Evolutionary conservation across 441 rosid species (phyloP), one percentile per base, ranked within the genome.

Genomic region (Populus hybrid): DNA sequence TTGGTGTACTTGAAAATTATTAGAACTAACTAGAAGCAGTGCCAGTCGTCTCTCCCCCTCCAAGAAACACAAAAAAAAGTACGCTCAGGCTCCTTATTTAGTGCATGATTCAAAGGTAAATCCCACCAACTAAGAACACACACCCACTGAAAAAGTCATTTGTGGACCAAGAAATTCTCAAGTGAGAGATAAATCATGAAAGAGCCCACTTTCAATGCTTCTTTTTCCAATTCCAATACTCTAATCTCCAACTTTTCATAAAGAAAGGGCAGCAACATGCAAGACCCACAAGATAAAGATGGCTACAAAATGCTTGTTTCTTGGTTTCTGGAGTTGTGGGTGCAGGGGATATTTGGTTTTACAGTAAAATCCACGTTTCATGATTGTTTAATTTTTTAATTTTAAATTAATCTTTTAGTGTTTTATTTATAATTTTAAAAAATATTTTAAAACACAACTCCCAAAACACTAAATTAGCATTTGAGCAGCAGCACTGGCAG

Each of bases 221-320:
- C 87, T 84, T 87, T 85, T 74, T 71, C 87, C 79, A 85, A 87
- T 87, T 85, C 87, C 91, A 84, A 87, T 38, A 78, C 87, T 78
- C 77, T 72, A 74, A 74, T 71, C 82, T 80, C 24, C 80, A 2
- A 4, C 87, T 84, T 81, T 85, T 79, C 81, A 77, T 84, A 88
- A 88, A 87, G 86, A 83, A 67, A 77, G 70, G 73, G 31, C 28
- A 14, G 28, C 65, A 40, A 38, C 3, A 35, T 6, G 10, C 10
- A 4, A 59, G 74, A 7, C 74, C 77, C 73, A 29, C 72, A 24
- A 9, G 20, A 3, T 3, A 10, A 4, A 29, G 9, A 31, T 23
- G 33, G 77, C 74, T 82, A 77, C 74, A 71, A 76, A 61, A 29
- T 69, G 67, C 35, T 69, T 79, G 67, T 73, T 77, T 24, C 42